Evolutionary conservation across 768 basidiomycete genomes (phyloP).

Genomic region (Strobilomyces confusus): DNA sequence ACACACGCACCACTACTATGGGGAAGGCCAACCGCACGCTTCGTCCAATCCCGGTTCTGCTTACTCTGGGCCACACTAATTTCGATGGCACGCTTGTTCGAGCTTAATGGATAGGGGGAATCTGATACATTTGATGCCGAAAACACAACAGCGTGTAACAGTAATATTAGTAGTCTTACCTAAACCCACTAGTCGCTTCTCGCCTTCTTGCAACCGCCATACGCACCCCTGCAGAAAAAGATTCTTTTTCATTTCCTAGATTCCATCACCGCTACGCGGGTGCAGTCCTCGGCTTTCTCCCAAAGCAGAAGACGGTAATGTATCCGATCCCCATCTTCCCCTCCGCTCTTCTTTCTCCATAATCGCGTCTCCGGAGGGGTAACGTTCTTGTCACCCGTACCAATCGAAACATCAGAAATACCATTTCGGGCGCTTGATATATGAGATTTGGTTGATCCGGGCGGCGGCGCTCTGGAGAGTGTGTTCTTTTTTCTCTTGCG

Average conservation of each 20-base stretch:
- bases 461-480: conserved; percentile 1
- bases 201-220: conserved; percentile 29
- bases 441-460: conserved; percentile 10
- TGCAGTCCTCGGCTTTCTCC: conserved; percentile 21
- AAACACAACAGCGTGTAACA: conserved; percentile 29
- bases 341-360: conserved; percentile 7
- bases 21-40: conserved; percentile 26
- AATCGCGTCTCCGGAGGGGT: background rate
- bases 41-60: conserved; percentile 26
- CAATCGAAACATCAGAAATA: conserved; percentile 19
- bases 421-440: conserved; percentile 10
- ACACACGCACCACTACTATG: conserved; percentile 29
- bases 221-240: conserved; percentile 17
- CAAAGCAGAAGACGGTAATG: conserved; percentile 23
- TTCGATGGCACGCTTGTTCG: conserved; percentile 1
- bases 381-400: conserved; percentile 19
- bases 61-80: conserved; percentile 30
- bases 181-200: conserved; percentile 28
- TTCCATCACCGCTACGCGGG: conserved; percentile 20
- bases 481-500: background rate
- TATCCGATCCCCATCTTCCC: conserved; percentile 6
- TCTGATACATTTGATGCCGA: conserved; percentile 18
- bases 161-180: conserved; percentile 33
- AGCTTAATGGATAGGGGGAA: conserved; percentile 17
- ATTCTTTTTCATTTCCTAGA: conserved; percentile 16